These are phyloP conservation scores for Huntiella omanensis DNA, from an alignment of 2,329 filamentous ascomycete species.

Conservation along the genomic window DNA sequence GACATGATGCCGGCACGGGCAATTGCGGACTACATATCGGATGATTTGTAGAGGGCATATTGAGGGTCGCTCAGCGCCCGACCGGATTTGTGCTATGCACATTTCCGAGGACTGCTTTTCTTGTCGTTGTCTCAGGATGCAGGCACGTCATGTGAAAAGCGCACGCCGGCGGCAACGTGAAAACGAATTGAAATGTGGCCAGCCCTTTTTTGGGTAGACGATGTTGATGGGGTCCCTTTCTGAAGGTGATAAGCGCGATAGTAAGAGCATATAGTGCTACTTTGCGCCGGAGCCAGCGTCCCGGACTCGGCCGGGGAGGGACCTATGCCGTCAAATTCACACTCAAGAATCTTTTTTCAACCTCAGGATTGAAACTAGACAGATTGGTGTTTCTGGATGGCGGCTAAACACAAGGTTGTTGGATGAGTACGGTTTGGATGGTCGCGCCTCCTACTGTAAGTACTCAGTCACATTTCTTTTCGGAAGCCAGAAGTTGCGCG, in stretches of 20 bases:
- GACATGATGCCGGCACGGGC: no score
- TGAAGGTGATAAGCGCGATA: slow-evolving; percentile 41
- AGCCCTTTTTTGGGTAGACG: neutral
- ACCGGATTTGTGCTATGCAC: no score
- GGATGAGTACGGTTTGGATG: slow-evolving; percentile 23
- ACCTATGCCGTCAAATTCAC: slow-evolving; percentile 1
- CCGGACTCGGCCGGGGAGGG: slow-evolving; percentile 35
- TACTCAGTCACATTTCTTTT: neutral
- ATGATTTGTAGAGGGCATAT: no score
- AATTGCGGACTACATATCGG: no score
- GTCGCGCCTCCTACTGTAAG: slow-evolving; percentile 23
- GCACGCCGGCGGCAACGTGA: neutral
- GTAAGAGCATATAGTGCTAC: slow-evolving; percentile 23
- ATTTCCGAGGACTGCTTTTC: no score
- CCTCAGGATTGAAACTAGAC: slow-evolving; percentile 14
- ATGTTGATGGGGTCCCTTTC: slow-evolving; percentile 24
- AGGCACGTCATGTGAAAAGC: neutral
- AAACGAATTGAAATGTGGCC: neutral
- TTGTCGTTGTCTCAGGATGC: no score
- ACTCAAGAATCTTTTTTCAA: slow-evolving; percentile 6
- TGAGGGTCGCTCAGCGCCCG: no score
- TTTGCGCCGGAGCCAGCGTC: slow-evolving; percentile 39
- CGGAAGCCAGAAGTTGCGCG: neutral
- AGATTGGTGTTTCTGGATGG: slow-evolving; percentile 6
- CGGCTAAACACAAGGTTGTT: slow-evolving; percentile 9